Base-by-base conservation (phyloP, 768 basidiomycete genomes). In the Boletus sensibilis region DNA sequence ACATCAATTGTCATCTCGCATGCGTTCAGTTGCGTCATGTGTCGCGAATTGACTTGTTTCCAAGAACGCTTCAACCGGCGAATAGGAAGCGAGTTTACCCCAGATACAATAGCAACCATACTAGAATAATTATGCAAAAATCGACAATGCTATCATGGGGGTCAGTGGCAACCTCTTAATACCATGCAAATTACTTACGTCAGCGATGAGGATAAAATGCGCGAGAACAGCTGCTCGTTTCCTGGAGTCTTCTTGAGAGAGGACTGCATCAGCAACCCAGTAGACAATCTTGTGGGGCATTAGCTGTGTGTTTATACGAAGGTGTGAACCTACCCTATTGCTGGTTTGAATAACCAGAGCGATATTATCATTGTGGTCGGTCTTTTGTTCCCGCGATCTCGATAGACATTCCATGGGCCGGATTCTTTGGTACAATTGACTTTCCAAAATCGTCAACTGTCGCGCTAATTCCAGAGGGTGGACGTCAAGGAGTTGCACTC, bases 101-200 rank as follows among this genome's bases (percentile, higher is more conserved):
- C 96, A 14, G 96, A 95, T 37, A 94, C 87, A 53, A 98, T 90
- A 34, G 94, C 94, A 56, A 94, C 92, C 87, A 98, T 92, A 20
- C 87, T 91, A 20, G 94, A 95, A 74, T 93, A 98, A 74, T 98
- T 98, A 70, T 95, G 91, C 61, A 98, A 75, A 18, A 74, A 72
- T 44, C 92, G 90, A 70, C 95, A 96, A 31, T 91, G 90, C 95
- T 98, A 60, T 44, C 53, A 60, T n/a, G 52, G 43, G 41, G 29
- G 38, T 54, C 53, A 49, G 42, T 27, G 37, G 44, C 20, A 29
- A 27, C 25, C 34, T 45, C 31, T 13, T 5, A 41, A 27, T 12
- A 54, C 31, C 10, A 37, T 14, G 16, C 12, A 31, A 21, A 29
- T 37, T 2, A 78, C 92, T 70, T 58, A 96, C 95, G 60, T 98